Evolutionary conservation across 2,329 filamentous ascomycete species (phyloP).

Genomic region (Ceratocystis alfenasii): DNA sequence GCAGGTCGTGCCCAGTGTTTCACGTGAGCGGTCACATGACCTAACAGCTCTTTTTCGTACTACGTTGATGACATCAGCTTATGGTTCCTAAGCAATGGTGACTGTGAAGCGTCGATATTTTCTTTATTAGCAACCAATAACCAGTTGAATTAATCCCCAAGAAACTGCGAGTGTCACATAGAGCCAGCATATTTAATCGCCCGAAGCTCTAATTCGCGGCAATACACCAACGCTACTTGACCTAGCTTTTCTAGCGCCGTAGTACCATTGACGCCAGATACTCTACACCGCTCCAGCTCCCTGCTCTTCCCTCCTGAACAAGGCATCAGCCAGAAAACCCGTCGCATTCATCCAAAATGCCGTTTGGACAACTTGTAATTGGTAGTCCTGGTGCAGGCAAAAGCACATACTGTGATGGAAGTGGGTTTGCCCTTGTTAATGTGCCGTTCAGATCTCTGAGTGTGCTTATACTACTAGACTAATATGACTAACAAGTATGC

Average conservation of each 20-base stretch:
- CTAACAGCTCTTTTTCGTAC: background rate
- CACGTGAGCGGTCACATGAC: constrained; percentile 18
- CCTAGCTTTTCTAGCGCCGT: background rate
- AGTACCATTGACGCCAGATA: background rate
- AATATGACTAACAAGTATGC: background rate
- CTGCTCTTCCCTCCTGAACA: too few species aligned
- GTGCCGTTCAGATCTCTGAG: background rate
- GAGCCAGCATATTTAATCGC: too few species aligned
- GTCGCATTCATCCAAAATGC: constrained; percentile 33
- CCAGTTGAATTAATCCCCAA: too few species aligned
- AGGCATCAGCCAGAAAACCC: background rate
- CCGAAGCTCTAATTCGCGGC: too few species aligned
- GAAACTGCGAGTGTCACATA: too few species aligned
- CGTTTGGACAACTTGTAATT: constrained; percentile 66
- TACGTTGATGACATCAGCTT: constrained; percentile 4
- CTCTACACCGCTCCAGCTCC: background rate
- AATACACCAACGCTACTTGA: too few species aligned
- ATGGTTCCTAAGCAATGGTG: background rate
- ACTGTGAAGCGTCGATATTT: background rate
- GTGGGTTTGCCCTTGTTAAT: constrained; percentile 33
- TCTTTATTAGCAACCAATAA: background rate
- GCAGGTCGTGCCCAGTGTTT: background rate
- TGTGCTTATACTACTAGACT: background rate
- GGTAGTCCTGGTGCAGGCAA: constrained; percentile 94
- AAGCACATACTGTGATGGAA: constrained; percentile 96